Conservation (phyloP, 1,284 basidiomycete species). For the Tetrapyrgos nigripes region DNA sequence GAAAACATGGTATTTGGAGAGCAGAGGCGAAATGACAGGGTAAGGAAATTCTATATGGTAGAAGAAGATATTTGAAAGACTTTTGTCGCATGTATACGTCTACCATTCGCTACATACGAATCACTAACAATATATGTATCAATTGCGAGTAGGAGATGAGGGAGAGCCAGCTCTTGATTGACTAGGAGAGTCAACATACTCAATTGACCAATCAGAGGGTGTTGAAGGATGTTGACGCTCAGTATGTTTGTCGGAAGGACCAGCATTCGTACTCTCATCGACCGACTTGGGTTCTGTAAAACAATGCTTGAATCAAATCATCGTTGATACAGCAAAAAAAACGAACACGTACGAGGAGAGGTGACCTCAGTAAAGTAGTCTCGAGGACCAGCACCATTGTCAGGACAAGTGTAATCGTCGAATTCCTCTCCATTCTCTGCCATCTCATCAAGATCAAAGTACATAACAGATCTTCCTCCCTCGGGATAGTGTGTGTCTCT, state of each 20-base stretch:
- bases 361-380: not conserved
- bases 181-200: no score
- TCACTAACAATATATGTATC: not conserved
- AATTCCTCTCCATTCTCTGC: not conserved
- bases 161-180: no score
- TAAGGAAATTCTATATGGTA: slow-evolving; percentile 35
- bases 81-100: not conserved
- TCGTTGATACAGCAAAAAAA: no score
- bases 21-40: slow-evolving; percentile 32
- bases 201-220: no score
- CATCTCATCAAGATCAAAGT: no score
- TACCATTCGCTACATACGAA: not conserved
- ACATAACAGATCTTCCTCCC: slow-evolving; percentile 1
- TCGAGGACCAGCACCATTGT: not conserved
- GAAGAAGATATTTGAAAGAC: not conserved
- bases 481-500: slow-evolving; percentile 10
- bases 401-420: not conserved
- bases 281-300: no score
- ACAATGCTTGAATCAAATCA: no score
- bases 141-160: no score
- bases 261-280: no score
- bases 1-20: slow-evolving; percentile 40
- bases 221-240: no score
- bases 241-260: no score
- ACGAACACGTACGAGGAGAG: no score